Base-by-base conservation (phyloP, 2,329 filamentous ascomycete species). In the Dothistroma septosporum region DNA sequence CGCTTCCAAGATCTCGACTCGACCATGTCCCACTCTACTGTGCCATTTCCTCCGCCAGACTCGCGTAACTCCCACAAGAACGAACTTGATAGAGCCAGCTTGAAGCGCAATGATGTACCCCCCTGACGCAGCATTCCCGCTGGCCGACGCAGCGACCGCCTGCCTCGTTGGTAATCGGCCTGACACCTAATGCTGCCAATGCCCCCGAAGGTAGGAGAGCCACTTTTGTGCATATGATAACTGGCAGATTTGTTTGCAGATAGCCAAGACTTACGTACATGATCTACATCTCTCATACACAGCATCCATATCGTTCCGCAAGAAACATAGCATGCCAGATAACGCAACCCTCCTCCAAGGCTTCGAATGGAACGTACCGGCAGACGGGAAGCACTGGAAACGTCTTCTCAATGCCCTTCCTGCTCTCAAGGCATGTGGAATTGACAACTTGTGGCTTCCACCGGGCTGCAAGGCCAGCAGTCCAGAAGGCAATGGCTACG, bases 291-390 rank as follows among this genome's bases (percentile, higher is more conserved):
- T 37, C 10, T 16, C 33, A 37, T 37, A 37, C 33, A 3, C 33
- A 37, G 33, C 7, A 37, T 37, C 10, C 33, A 28, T 28, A 28
- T 49, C 47, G 47, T 12, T 14, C 52, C 33, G 33, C 33, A 37
- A 11, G 10, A 11, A 37, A 9, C 10, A 11, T 31, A 58, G 33
- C 11, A 66, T 66, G 64, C 63, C 68, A 1, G 67, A 69, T n/a
- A 72, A 72, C 59, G 65, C 66, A 44, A 83, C 84, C 56, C 83
- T 90, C 74, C 80, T 89, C 60, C 86, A 89, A 72, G 86, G 79
- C 11, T 90, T 88, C 69, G 87, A 90, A 74, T 90, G 87, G 87
- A 86, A 89, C 67, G 78, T 84, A 6, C 86, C 86, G 1, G 79
- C 81, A 19, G 85, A 89, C 65, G 77, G 83, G 44, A 78, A 79